phyloP scores from a whole-genome alignment of 2,329 filamentous ascomycete species.

The Penicillium italicum region DNA sequence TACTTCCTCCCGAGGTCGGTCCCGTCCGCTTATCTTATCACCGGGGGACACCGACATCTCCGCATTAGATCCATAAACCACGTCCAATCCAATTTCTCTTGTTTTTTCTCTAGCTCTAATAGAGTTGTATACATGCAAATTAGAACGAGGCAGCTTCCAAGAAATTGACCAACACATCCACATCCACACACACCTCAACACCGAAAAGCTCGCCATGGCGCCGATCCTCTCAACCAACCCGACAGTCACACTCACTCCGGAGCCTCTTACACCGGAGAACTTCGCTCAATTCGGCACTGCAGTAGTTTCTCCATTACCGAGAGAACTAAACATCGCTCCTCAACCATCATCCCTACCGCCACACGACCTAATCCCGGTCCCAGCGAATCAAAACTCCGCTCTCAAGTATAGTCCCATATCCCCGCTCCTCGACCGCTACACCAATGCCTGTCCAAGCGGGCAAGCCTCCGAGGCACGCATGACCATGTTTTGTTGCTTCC shows the following conservation, averaged over 20 bases:
- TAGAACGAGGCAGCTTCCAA: background rate
- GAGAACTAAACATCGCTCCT: constrained; percentile 47
- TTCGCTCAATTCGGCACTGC: constrained; percentile 83
- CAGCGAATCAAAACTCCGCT: constrained; percentile 81
- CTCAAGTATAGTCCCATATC: constrained; percentile 82
- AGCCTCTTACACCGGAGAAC: constrained; percentile 62
- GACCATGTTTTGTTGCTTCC: constrained; percentile 86
- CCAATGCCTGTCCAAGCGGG: constrained; percentile 46
- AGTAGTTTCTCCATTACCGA: constrained; percentile 66
- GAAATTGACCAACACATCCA: background rate
- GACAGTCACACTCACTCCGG: constrained; percentile 52
- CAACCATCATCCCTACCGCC: constrained; percentile 45
- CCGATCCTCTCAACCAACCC: constrained; percentile 34
- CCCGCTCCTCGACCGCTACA: constrained; percentile 67
- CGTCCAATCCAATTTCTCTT: background rate
- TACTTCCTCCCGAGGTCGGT: constrained; percentile 7
- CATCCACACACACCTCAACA: background rate
- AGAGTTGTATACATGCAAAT: background rate
- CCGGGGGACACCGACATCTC: constrained; percentile 14
- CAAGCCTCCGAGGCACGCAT: constrained; percentile 59
- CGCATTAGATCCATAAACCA: constrained; percentile 1
- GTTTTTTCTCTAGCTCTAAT: background rate
- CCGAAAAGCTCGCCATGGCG: constrained; percentile 24
- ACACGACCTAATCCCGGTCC: constrained; percentile 51
- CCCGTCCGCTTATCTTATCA: constrained; percentile 15